Base-by-base conservation (phyloP, 495 filamentous ascomycete species). In the Aspergillus bridgeri region DNA sequence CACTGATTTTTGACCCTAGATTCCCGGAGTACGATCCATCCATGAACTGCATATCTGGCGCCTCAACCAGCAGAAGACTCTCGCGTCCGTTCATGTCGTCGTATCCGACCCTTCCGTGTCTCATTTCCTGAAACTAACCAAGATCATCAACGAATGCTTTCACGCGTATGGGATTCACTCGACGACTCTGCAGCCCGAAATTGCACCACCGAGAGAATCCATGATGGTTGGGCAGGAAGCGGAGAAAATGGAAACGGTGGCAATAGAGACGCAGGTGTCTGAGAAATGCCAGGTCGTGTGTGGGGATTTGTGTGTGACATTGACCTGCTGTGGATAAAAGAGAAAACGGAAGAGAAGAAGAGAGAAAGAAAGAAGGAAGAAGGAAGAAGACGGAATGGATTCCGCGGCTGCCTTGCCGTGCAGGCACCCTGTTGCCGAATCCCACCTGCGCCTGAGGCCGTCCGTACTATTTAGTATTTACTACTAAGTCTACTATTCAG, bases 1-100 rank as follows among this genome's bases (percentile, higher is more conserved):
- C 19, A 17, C 42, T 60, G 23, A 64, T 13, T 42, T 42, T 17
- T 25, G 5, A 5, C 19, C 9, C 20, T 20, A 77, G 72, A 73
- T 82, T 43, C 70, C 73, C 2, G 79, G 77, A 0, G 70, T 83
- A 0, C 53, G 69, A 3, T 67, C 71, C 8, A 68, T 81, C 18
- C 79, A 82, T 57, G 79, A 82, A 54, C 69, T 83, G 7, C 80
- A 82, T 51, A 75, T 81, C 45, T 83, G 79, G 79, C 73, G 73
- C 1, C 69, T 83, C 2, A 79, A 78, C 51, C 77, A 83, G 60
- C 68, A 71, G 23, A 83, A 81, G 51, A 62, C 69, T 8, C 65
- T 83, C 18, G 80, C 80, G 20, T 75, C 74, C 0, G 80, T 79
- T 2, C 79, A 81, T 49, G 59, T 82, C n/a, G 68, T 74, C 0